Base-by-base conservation (phyloP, 441 rosid species). In the Isatis lusitanica region DNA sequence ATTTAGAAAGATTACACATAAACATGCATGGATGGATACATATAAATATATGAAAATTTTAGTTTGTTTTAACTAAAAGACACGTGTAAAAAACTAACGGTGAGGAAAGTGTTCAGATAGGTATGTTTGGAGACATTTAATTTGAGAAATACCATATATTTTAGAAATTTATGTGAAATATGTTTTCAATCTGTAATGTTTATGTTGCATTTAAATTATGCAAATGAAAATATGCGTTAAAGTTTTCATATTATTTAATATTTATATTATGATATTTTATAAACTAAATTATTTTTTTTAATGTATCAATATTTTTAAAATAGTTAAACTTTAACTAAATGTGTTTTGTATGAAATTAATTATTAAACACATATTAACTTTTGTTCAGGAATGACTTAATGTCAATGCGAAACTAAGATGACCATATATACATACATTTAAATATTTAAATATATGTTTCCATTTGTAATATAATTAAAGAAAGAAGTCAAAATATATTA, bases 401-500 rank as follows among this genome's bases (percentile, higher is more conserved):
- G n/a, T 30, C 60, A 30, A 55, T 39, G 9, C 60, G 7, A 7
- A 52, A 51, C 1, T 26, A 26, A 26, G 28, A 26, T 26, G 33
- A 4, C 33, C 33, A 30, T 30, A 5, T 30, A 30, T 30, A 30
- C 6, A 30, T 30, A 4, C 0, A 30, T 30, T 5, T 30, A 30
- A 30, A 30, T 30, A 30, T 4, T 30, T 30, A 4, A 3, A n/a
- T 55, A 55, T 55, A 30, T 55, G 21, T 12, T 30, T 31, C 31
- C 5, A 8, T 6, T 55, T 55, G 5, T 55, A 55, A 15, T 31
- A 9, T 55, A n/a, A 55, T n/a, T 55, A 58, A 35, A 16, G 26
- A 58, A 57, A 58, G 18, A 58, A 42, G 69, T 73, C 76, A 64
- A 73, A 40, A 73, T 44, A 55, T 64, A 73, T 44, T 21, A 5